phyloP scores from a whole-genome alignment of 345 rosid genomes.

The Euclidium syriacum region DNA sequence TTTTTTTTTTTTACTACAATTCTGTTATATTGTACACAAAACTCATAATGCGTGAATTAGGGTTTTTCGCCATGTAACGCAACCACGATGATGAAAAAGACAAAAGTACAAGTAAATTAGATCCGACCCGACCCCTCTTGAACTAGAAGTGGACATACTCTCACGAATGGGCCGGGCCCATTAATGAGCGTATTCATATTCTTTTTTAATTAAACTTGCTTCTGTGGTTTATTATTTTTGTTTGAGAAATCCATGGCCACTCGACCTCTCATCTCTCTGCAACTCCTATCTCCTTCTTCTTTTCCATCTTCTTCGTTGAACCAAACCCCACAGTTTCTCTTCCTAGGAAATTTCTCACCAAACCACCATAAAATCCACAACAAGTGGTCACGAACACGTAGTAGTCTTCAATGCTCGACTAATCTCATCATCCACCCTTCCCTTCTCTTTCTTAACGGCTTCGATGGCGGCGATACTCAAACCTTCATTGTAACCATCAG shows the following conservation, averaged over 20 bases:
- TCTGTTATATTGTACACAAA: too few species aligned
- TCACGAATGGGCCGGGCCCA: too few species aligned
- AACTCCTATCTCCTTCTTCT: constrained; percentile 19
- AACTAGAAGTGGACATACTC: too few species aligned
- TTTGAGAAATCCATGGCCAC: constrained; percentile 69
- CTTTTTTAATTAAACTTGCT: too few species aligned
- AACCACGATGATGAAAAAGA: too few species aligned
- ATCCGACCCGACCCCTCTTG: too few species aligned
- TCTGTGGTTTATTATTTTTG: too few species aligned
- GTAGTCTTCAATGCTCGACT: constrained; percentile 26
- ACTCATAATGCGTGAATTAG: too few species aligned
- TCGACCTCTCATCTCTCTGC: constrained; percentile 21
- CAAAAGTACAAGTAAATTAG: too few species aligned
- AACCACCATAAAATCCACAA: constrained; percentile 21
- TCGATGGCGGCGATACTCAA: constrained; percentile 72
- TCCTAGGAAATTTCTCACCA: neutral
- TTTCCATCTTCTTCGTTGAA: constrained; percentile 27
- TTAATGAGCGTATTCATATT: too few species aligned
- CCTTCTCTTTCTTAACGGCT: constrained; percentile 42
- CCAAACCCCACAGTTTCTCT: constrained; percentile 10
- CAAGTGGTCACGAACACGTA: constrained; percentile 20
- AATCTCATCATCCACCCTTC: constrained; percentile 47
- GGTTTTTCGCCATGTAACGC: too few species aligned
- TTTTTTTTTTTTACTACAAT: too few species aligned
- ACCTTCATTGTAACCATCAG: constrained; percentile 65